Conservation (phyloP, 768 basidiomycete species). For the Grammothele lineata region DNA sequence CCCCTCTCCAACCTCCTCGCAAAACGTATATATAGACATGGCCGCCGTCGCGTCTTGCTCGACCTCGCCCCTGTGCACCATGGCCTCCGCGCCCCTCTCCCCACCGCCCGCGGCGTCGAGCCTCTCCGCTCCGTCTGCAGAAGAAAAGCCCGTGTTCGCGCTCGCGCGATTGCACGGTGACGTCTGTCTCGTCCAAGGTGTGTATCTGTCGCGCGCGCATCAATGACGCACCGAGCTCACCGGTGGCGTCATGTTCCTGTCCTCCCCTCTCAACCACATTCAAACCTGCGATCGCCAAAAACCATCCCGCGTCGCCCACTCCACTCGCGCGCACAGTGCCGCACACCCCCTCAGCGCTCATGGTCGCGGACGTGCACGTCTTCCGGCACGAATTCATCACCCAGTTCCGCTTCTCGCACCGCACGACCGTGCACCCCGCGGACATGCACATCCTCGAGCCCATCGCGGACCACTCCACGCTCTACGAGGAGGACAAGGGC, state of each 20-base stretch:
- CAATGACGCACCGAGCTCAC: too few relatives aligned
- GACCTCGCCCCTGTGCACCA: conserved; percentile 6
- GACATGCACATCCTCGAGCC: conserved; percentile 32
- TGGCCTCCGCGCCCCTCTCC: conserved; percentile 2
- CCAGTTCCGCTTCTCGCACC: conserved; percentile 35
- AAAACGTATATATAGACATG: too few relatives aligned
- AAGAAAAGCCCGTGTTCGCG: conserved; percentile 17
- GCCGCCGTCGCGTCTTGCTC: conserved; percentile 9
- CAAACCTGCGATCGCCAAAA: background rate
- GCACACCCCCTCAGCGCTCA: conserved; percentile 23
- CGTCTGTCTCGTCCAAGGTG: conserved; percentile 27
- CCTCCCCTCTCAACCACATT: background rate
- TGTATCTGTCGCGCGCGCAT: background rate
- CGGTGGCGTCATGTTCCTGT: too few relatives aligned
- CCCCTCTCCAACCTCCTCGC: too few relatives aligned
- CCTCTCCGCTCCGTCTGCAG: background rate
- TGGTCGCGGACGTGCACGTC: conserved; percentile 27
- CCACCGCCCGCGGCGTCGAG: conserved; percentile 1
- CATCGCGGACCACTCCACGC: conserved; percentile 25
- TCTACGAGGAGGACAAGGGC: conserved; percentile 32
- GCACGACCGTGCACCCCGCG: conserved; percentile 29
- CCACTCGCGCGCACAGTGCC: conserved; percentile 3
- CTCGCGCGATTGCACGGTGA: conserved; percentile 25
- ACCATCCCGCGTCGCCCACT: background rate
- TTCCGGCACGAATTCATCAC: conserved; percentile 38